Conservation (phyloP, 106 monocot species). For the Platanthera guangdongensis region DNA sequence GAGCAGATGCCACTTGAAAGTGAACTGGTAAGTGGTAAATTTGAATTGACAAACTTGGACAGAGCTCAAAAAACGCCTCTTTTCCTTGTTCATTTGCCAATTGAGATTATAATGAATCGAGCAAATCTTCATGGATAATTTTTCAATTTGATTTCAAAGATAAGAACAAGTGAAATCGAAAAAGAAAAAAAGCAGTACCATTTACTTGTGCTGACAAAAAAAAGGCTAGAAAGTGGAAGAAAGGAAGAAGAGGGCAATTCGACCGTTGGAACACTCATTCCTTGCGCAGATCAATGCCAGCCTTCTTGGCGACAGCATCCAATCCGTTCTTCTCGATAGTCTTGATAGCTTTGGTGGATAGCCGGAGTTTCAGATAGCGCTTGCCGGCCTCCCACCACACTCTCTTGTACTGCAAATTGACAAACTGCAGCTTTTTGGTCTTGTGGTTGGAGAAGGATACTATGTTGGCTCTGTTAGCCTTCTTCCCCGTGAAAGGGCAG, state of each 20-base stretch:
- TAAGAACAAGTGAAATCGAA: not conserved
- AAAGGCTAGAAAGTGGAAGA: not conserved
- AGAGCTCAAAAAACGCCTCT: not conserved
- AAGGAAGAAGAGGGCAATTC: not conserved
- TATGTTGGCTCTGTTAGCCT: constrained; percentile 80
- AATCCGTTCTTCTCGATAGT: constrained; percentile 97
- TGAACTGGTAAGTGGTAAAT: not conserved
- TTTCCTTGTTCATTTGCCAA: not conserved
- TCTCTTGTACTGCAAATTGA: constrained; percentile 93
- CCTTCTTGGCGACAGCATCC: constrained; percentile 90
- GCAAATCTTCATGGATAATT: not conserved
- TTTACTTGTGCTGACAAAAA: not conserved
- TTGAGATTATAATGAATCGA: not conserved
- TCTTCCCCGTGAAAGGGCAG: constrained; percentile 92
- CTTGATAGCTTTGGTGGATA: constrained; percentile 80
- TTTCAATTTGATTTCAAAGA: not conserved
- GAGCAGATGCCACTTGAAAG: not conserved
- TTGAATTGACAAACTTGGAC: not conserved
- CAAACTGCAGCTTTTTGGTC: constrained; percentile 82
- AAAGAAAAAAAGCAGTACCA: not conserved
- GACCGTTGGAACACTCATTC: constrained; percentile 17
- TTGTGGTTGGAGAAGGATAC: constrained; percentile 93
- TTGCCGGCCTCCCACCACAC: constrained; percentile 97
- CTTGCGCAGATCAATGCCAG: constrained; percentile 84
- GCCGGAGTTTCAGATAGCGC: constrained; percentile 70